Evolutionary conservation across 805 yeast genomes (phyloP), one percentile per base, ranked within the genome.

Genomic region (Tetrapisispora nanseiensis): DNA sequence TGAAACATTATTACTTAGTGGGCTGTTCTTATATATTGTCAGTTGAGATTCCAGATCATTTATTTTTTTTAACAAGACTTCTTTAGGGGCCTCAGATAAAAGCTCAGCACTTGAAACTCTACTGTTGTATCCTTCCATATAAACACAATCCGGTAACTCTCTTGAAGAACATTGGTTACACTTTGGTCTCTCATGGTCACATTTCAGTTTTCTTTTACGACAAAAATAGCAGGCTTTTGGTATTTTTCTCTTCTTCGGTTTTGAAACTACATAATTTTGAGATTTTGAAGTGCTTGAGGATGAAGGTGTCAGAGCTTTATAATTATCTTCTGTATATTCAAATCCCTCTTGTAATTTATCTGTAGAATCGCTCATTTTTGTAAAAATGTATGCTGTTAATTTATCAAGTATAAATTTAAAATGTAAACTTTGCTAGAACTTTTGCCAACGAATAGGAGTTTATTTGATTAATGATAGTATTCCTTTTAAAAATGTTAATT

Each of bases 161-260:
- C 69, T 68, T 7, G 57, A 46, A 10, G 54, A 39, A 49, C 80
- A 74, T 37, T 67, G 68, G 9, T 63, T 58, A 45, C 72, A 67
- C 44, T 51, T 52, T n/a, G 71, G 69, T 44, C 62, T 64, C 30
- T 60, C 59, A 47, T 75, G 75, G 51, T 77, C 82, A 59, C 84
- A 78, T 63, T 78, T 78, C 63, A 79, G 70, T 61, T 78, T 79
- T 51, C 82, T 70, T 46, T 72, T 70, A 41, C 83, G 68, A 56
- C 86, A 79, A 37, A 78, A 76, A 47, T 76, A 65, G 51, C 82
- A 77, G 4, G 63, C 53, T 34, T 54, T 51, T 33, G 59, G 56
- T 15, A 46, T 43, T 45, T 58, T 58, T 45, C 51, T 52, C 38
- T 45, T 55, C n/a, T 26, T 37, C 1, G 26, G 2, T n/a, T 19